Percentiles rank a stretch among this genome's conserved stretches.
phyloP scores from a whole-genome alignment of 129 eudicot species.

The Tagetes erecta region DNA sequence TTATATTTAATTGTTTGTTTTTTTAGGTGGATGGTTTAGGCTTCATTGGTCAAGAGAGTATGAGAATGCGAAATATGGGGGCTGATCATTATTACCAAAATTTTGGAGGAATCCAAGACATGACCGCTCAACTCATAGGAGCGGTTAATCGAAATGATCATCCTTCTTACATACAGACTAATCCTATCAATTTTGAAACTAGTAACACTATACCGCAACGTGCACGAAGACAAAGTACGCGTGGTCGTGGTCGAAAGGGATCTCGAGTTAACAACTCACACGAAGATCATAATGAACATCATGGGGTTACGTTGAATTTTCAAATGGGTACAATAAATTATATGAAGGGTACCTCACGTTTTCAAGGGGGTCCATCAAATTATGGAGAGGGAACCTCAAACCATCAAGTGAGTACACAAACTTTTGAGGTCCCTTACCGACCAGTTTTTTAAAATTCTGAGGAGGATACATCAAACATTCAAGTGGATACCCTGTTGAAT shows the following conservation, averaged over 20 bases:
- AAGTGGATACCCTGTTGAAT: too few relatives aligned
- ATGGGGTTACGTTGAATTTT: neutral
- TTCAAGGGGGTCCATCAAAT: too few relatives aligned
- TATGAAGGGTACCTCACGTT: too few relatives aligned
- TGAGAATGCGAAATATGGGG: neutral
- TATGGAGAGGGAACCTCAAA: too few relatives aligned
- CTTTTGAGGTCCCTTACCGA: too few relatives aligned
- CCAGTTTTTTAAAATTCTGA: too few relatives aligned
- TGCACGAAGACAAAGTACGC: neutral
- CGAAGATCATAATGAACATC: neutral
- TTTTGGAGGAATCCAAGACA: neutral
- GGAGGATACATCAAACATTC: too few relatives aligned
- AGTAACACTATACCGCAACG: neutral
- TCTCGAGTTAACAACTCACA: too few relatives aligned
- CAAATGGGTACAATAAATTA: neutral
- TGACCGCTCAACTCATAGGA: neutral
- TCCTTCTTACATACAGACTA: neutral
- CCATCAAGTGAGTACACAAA: too few relatives aligned
- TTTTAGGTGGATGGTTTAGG: neutral
- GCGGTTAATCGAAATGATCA: neutral
- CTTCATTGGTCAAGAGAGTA: neutral
- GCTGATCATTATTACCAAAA: neutral
- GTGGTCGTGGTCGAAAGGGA: neutral
- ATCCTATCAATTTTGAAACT: neutral
- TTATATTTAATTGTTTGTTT: neutral